Evolutionary conservation across 208 protist species (phyloP), one percentile per base, ranked within the genome.

Genomic region (Trypanosoma brucei): DNA sequence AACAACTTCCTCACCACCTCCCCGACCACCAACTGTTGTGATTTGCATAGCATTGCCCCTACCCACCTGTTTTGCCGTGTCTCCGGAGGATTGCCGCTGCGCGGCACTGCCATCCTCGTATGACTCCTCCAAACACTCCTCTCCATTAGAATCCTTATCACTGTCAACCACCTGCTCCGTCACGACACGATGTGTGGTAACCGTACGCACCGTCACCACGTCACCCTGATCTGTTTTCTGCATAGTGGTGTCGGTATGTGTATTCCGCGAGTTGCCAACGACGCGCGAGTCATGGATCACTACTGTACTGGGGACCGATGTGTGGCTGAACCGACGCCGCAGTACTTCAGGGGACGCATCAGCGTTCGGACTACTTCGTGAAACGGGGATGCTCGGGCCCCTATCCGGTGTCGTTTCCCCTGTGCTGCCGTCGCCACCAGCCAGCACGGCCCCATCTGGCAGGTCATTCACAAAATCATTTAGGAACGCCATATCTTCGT

Each of bases 201-300:
- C 84, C 13, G 81, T 88, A 51, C 73, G 55, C 44, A 89, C 79
- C 7, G 82, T 92, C 34, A 90, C 52, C 5, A 90, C 70, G 11
- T 68, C 72, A 51, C 57, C 69, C 14, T 75, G 64, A 8, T 61
- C 69, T 8, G 76, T 87, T 31, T 83, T 70, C 68, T 88, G 78
- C 39, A 92, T 54, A 30, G 78, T 59, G 2, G 83, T 89, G 68
- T 89, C 83, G 7, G 83, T 92, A 59, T 79, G 65, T 49, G 78
- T 89, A 49, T 89, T 73, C 63, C 88, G 86, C 33, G 68, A 80
- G 4, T 74, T 85, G 53, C 80, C 74, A 3, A 88, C 45, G 31
- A 89, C 76, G 6, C 55, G 66, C 8, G 78, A 75, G 62, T 86
- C 84, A 6, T 75, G 68, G 13, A 86, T 60, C 62, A 80, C 62